Percentiles rank a stretch among this genome's conserved stretches.
These are phyloP conservation scores for Podosphaera aphanis DNA, from an alignment of 2,329 filamentous ascomycete species.

Conservation along the genomic window DNA sequence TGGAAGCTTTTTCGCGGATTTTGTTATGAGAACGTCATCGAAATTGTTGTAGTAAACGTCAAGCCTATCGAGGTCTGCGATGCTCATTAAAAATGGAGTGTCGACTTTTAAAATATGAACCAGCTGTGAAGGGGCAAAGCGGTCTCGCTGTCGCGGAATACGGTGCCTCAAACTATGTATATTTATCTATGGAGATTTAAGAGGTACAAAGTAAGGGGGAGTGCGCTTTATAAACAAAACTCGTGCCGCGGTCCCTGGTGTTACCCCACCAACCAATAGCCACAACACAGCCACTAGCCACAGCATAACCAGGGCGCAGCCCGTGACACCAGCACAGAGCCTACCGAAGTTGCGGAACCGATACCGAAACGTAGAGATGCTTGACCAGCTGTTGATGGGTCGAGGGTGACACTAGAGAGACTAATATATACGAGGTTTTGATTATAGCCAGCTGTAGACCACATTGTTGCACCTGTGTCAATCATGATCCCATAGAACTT, in stretches of 20 bases:
- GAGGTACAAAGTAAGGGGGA: too few relatives aligned
- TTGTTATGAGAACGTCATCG: not conserved
- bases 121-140: not conserved
- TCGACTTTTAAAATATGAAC: constrained; percentile 1
- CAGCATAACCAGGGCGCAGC: too few relatives aligned
- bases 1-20: not conserved
- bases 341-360: not conserved
- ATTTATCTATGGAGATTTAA: too few relatives aligned
- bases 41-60: not conserved
- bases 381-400: not conserved
- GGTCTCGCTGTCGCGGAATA: too few relatives aligned
- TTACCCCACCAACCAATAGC: too few relatives aligned
- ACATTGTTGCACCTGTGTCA: not conserved
- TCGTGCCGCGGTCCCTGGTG: too few relatives aligned
- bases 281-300: too few relatives aligned
- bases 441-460: not conserved
- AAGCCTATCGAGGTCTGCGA: constrained; percentile 1
- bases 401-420: not conserved
- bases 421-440: not conserved
- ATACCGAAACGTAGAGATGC: constrained; percentile 1
- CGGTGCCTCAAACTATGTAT: too few relatives aligned
- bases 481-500: constrained; percentile 1
- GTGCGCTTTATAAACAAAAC: too few relatives aligned
- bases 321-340: not conserved
- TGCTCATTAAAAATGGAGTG: constrained; percentile 1